These are phyloP conservation scores for Lactuca sativa DNA, from an alignment of 129 eudicot genomes.

Conservation along the genomic window DNA sequence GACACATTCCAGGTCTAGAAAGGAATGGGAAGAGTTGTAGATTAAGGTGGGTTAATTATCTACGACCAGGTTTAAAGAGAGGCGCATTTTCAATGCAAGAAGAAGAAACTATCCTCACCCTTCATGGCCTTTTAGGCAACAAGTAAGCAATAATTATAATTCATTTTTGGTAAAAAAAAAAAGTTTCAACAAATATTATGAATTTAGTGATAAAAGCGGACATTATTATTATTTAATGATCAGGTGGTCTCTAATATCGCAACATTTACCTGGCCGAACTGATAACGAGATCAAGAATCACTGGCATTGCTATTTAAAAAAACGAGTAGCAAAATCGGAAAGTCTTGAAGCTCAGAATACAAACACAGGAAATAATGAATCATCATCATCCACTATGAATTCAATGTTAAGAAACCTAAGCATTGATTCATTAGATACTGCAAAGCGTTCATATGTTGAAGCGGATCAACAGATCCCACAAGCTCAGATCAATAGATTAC, in stretches of 20 bases:
- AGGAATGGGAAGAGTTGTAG: slow-evolving; percentile 93
- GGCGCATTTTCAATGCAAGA: slow-evolving; percentile 62
- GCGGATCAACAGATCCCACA: slow-evolving; percentile 27
- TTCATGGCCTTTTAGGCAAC: slow-evolving; percentile 78
- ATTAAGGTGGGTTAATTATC: slow-evolving; percentile 89
- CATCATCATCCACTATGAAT: slow-evolving; percentile 37
- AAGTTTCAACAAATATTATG: neutral
- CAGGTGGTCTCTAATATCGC: slow-evolving; percentile 84
- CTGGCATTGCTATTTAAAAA: slow-evolving; percentile 80
- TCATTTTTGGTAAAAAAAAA: neutral
- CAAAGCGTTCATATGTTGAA: slow-evolving; percentile 22
- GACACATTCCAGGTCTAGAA: slow-evolving; percentile 54
- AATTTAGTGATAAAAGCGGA: neutral
- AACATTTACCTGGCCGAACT: slow-evolving; percentile 81
- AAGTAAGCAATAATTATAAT: slow-evolving; percentile 49
- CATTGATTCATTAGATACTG: slow-evolving; percentile 31
- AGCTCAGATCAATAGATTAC: slow-evolving; percentile 35
- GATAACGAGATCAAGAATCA: slow-evolving; percentile 85
- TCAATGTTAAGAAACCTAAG: slow-evolving; percentile 34
- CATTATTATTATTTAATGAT: neutral
- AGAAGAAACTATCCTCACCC: slow-evolving; percentile 57
- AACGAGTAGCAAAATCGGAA: slow-evolving; percentile 32
- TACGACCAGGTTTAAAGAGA: slow-evolving; percentile 79
- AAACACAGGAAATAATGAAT: slow-evolving; percentile 9
- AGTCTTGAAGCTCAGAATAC: slow-evolving; percentile 21